Conservation (phyloP, 768 basidiomycete genomes). For the Mycena venus region DNA sequence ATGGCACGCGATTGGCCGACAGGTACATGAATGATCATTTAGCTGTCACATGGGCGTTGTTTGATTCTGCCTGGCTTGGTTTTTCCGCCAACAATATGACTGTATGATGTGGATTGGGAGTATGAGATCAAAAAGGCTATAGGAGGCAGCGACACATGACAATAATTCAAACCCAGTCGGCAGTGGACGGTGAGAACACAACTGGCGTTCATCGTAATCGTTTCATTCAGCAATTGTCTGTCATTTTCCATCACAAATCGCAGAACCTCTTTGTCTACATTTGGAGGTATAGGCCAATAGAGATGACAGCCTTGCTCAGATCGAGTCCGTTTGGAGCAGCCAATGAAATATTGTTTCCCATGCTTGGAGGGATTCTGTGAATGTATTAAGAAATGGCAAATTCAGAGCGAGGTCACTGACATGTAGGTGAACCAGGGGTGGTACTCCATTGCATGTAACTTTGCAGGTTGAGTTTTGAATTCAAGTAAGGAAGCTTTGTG, state of each 20-base stretch:
- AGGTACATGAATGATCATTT: no score
- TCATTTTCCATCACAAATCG: not conserved
- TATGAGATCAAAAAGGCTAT: no score
- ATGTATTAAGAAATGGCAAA: no score
- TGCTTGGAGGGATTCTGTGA: not conserved
- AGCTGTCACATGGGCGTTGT: not conserved
- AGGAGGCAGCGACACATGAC: no score
- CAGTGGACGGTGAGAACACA: conserved; percentile 14
- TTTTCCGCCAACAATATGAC: no score
- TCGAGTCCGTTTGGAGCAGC: not conserved
- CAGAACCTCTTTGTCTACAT: not conserved
- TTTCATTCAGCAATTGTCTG: not conserved
- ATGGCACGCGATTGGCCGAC: not conserved
- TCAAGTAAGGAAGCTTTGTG: no score
- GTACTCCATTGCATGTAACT: no score
- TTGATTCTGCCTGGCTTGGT: not conserved
- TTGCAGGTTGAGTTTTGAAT: no score
- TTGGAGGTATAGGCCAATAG: not conserved
- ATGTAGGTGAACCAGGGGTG: no score
- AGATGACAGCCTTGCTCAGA: not conserved
- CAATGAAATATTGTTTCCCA: not conserved
- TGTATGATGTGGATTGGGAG: no score
- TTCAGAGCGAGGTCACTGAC: no score
- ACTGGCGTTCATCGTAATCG: not conserved
- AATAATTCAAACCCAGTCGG: no score